A percentile compares a stretch with the other conserved stretches of the same genome.
Evolutionary conservation across 371 early-diverging fungal genomes (phyloP).

Genomic region (Mucor indicus): DNA sequence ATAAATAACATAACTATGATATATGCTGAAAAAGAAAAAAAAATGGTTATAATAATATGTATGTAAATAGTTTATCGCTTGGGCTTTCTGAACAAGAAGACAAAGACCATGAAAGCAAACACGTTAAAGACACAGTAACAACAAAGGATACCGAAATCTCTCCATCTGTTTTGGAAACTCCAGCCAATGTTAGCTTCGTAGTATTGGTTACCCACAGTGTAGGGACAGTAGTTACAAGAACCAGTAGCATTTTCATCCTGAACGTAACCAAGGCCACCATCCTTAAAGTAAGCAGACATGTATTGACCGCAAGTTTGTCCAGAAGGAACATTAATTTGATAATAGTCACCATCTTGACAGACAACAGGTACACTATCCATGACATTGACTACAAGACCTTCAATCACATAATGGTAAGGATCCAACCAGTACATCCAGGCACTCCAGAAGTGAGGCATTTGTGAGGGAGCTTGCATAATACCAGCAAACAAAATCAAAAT

Average conservation of each 20-base stretch:
- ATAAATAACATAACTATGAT: too few species aligned
- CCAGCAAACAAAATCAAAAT: conserved; percentile 73
- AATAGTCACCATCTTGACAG: conserved; percentile 52
- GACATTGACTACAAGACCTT: conserved; percentile 72
- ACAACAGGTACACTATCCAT: conserved; percentile 51
- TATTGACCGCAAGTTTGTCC: conserved; percentile 65
- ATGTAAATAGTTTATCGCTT: conserved; percentile 26
- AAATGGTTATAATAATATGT: not conserved
- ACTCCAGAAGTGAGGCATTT: conserved; percentile 77
- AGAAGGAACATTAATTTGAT: conserved; percentile 51
- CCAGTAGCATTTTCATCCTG: conserved; percentile 43
- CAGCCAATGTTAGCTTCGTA: conserved; percentile 51
- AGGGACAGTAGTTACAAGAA: conserved; percentile 68
- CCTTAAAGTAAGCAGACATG: conserved; percentile 51
- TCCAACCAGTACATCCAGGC: conserved; percentile 80
- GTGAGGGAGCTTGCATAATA: conserved; percentile 61
- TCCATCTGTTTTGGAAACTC: conserved; percentile 67
- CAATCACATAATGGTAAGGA: conserved; percentile 74
- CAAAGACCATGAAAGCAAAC: conserved; percentile 45
- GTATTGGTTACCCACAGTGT: conserved; percentile 58
- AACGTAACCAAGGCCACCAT: conserved; percentile 57
- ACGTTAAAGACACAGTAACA: conserved; percentile 60
- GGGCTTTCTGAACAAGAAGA: conserved; percentile 46
- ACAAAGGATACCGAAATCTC: conserved; percentile 68
- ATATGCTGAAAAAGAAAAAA: too few species aligned